Percentiles rank a stretch among this genome's conserved stretches.
Conservation (phyloP, 2,329 filamentous ascomycete genomes). For the Gaeumannomyces tritici region DNA sequence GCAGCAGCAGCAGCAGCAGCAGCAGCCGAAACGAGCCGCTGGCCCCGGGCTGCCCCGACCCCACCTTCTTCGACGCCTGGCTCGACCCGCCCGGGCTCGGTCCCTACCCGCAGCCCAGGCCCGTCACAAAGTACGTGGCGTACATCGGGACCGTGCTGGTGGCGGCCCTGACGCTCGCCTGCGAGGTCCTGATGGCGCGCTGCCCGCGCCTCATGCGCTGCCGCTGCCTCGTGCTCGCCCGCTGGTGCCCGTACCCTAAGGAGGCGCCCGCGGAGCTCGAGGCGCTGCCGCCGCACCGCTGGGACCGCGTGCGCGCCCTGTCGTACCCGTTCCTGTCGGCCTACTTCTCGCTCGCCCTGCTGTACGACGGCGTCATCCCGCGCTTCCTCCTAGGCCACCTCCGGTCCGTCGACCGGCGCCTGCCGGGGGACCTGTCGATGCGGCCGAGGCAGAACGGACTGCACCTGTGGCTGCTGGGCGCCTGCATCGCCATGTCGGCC, state of each 20-base stretch:
- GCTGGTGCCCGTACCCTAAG: slow-evolving; percentile 3
- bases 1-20: background rate
- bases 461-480: background rate
- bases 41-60: background rate
- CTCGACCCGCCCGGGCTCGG: background rate
- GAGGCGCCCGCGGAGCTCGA: background rate
- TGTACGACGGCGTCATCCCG: background rate
- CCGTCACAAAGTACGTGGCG: background rate
- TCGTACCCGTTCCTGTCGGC: background rate
- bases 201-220: slow-evolving; percentile 1
- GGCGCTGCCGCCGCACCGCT: background rate
- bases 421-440: slow-evolving; percentile 1
- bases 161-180: background rate
- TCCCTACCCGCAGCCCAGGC: background rate
- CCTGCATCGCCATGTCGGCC: background rate
- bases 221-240: background rate
- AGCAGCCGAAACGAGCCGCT: background rate
- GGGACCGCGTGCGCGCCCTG: slow-evolving; percentile 1
- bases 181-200: background rate
- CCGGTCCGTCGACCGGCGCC: background rate
- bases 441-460: background rate
- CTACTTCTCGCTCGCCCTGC: background rate
- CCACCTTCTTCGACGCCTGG: slow-evolving; percentile 1
- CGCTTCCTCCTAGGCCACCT: background rate
- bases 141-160: background rate